Evolutionary conservation across 2,329 filamentous ascomycete genomes (phyloP), one percentile per base, ranked within the genome.

Genomic region (Aspergillus luchuensis): DNA sequence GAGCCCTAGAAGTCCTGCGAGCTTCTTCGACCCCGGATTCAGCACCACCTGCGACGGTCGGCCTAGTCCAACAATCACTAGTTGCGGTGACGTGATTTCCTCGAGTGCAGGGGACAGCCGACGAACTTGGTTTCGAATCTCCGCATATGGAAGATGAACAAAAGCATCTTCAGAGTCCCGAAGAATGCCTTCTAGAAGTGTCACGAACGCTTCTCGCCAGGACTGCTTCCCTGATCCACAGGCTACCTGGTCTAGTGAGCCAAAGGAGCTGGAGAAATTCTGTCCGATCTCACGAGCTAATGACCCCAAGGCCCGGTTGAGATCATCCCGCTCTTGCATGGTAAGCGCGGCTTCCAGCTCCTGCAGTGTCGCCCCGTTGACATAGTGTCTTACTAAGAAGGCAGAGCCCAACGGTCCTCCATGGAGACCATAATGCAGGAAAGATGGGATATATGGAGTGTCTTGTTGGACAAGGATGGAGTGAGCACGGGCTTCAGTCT

Each of bases 91-190:
- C 1, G 73, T 81, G 19, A 87, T 78, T 59, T 81, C 76, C 25
- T 85, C 81, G 6, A 87, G 76, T 0, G 73, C 72, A 8, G 75
- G 68, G 1, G 76, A 75, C 38, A 84, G 74, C 30, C 77, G 77
- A 49, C 67, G 71, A n/a, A 84, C 61, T 56, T 82, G 78, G 59
- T 81, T 76, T 36, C 85, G 79, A 59, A 87, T 81, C 56, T 80
- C 79, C 8, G 81, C 78, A 66, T 86, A 87, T 0, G 84, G 84
- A 6, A 87, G 69, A 59, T 80, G 82, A 65, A 87, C 79, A 11
- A 86, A 80, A 71, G 83, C 82, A 60, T 87, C 84, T 68, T 87
- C 85, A 15, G 80, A 82, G 65, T 87, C 85, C 15, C 83, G 82
- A 23, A 87, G 73, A 8, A 81, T 73, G 10, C 78, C 74, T 68